Evolutionary conservation across 2,329 filamentous ascomycete genomes (phyloP).

Genomic region (Curvularia hawaiiensis): DNA sequence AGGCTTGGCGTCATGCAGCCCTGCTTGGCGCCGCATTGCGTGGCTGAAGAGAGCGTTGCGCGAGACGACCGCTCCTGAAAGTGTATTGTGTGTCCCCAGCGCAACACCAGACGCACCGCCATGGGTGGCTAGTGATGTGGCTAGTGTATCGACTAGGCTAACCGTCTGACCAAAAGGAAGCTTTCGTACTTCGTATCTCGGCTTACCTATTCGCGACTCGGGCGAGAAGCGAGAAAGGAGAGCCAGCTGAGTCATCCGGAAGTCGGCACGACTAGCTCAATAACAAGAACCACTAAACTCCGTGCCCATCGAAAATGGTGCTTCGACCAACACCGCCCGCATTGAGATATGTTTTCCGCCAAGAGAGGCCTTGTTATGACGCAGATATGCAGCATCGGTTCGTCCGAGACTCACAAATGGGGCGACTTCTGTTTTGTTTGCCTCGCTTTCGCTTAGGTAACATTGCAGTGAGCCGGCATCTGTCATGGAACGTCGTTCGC

Average conservation of each 20-base stretch:
- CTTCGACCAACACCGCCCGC: constrained; percentile 9
- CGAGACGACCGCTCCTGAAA: constrained; percentile 4
- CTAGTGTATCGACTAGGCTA: constrained; percentile 6
- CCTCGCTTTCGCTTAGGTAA: neutral
- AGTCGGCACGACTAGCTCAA: constrained; percentile 11
- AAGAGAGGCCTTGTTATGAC: constrained; percentile 18
- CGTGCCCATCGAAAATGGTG: constrained; percentile 1
- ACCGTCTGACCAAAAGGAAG: neutral
- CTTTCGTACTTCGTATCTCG: neutral
- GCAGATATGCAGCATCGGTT: constrained; percentile 13
- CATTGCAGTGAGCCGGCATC: neutral
- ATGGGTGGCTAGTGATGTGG: constrained; percentile 17
- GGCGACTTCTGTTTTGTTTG: neutral
- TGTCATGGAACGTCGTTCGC: neutral
- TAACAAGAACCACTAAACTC: constrained; percentile 6
- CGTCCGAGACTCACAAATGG: constrained; percentile 4
- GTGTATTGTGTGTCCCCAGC: neutral
- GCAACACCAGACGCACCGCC: constrained; percentile 4
- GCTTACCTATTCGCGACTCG: neutral
- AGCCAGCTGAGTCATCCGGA: constrained; percentile 12
- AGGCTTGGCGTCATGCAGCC: constrained; percentile 9
- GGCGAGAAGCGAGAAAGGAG: neutral
- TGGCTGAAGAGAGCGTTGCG: neutral
- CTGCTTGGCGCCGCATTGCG: neutral
- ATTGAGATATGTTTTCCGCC: constrained; percentile 9